Conservation (phyloP, 768 basidiomycete genomes). For the Coprinopsis strossmayeri region DNA sequence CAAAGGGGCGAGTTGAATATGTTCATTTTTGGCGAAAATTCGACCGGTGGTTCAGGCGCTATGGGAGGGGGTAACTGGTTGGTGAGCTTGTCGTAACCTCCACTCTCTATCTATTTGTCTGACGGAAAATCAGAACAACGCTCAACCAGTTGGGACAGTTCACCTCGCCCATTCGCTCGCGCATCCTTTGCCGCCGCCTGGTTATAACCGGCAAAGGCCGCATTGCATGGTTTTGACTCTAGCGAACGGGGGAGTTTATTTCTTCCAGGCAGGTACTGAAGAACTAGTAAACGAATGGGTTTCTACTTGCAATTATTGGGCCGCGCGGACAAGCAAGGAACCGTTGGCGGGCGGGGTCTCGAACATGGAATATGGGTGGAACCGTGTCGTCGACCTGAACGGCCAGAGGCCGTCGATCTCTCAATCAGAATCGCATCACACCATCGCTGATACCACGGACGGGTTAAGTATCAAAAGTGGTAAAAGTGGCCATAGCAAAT, state of each 20-base stretch:
- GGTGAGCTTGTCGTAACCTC: constrained; percentile 43
- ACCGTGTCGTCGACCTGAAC: constrained; percentile 54
- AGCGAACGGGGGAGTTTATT: constrained; percentile 85
- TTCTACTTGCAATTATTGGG: constrained; percentile 99
- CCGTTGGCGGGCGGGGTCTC: constrained; percentile 94
- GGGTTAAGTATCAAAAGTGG: constrained; percentile 48
- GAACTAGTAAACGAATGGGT: constrained; percentile 99
- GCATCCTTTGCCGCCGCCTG: constrained; percentile 83
- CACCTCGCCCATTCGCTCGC: constrained; percentile 84
- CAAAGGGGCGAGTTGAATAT: constrained; percentile 91
- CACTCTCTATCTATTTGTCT: not conserved
- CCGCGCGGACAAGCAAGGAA: constrained; percentile 90
- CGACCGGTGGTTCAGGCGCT: constrained; percentile 50
- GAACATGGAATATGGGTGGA: constrained; percentile 99
- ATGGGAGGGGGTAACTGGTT: constrained; percentile 99
- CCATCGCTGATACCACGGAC: constrained; percentile 47
- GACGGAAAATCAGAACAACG: constrained; percentile 61
- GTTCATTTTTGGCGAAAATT: constrained; percentile 87
- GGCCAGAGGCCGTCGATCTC: constrained; percentile 48
- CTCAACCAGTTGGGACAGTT: constrained; percentile 75
- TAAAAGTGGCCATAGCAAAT: constrained; percentile 69
- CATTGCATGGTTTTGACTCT: constrained; percentile 93
- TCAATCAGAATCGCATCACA: constrained; percentile 45
- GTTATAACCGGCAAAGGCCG: constrained; percentile 86
- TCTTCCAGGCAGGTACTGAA: constrained; percentile 98